These are phyloP conservation scores for Calendula officinalis DNA, from an alignment of 129 eudicot genomes.

Conservation along the genomic window DNA sequence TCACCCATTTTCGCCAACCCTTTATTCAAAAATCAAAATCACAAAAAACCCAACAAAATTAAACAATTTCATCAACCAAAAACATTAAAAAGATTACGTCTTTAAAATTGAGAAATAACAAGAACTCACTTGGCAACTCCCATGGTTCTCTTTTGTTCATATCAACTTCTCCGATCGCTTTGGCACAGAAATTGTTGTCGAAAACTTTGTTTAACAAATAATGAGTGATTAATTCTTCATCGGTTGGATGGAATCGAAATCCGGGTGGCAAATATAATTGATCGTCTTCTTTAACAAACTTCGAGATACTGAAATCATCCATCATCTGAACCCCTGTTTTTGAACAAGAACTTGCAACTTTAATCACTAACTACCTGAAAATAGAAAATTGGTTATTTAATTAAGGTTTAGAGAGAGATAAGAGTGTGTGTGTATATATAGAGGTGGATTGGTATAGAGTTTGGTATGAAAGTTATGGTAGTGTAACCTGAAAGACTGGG, in stretches of 20 bases:
- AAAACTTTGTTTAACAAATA: slow-evolving; percentile 60
- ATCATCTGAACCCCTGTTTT: slow-evolving; percentile 15
- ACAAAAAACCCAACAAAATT: slow-evolving; percentile 1
- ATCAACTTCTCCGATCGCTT: slow-evolving; percentile 85
- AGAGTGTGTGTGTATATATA: slow-evolving; percentile 6
- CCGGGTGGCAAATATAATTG: slow-evolving; percentile 32
- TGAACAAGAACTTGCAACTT: slow-evolving; percentile 18
- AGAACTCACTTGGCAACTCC: slow-evolving; percentile 78
- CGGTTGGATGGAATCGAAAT: slow-evolving; percentile 38
- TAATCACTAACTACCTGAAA: not conserved
- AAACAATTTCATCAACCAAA: not conserved
- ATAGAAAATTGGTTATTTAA: slow-evolving; percentile 21
- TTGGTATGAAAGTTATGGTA: slow-evolving; percentile 19
- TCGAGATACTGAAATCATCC: slow-evolving; percentile 10
- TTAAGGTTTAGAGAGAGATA: slow-evolving; percentile 8
- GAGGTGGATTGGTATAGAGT: slow-evolving; percentile 9
- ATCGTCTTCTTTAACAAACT: slow-evolving; percentile 24
- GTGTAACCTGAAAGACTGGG: slow-evolving; percentile 27
- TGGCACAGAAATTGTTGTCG: slow-evolving; percentile 48
- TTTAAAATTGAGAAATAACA: not conserved
- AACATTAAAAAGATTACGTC: not conserved
- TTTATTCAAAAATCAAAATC: slow-evolving; percentile 24
- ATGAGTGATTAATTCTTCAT: slow-evolving; percentile 33
- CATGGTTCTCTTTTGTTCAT: slow-evolving; percentile 94
- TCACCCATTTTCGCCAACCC: slow-evolving; percentile 92